These are phyloP conservation scores for Penicillium capsulatum DNA, from an alignment of 2,329 filamentous ascomycete species.

Conservation along the genomic window DNA sequence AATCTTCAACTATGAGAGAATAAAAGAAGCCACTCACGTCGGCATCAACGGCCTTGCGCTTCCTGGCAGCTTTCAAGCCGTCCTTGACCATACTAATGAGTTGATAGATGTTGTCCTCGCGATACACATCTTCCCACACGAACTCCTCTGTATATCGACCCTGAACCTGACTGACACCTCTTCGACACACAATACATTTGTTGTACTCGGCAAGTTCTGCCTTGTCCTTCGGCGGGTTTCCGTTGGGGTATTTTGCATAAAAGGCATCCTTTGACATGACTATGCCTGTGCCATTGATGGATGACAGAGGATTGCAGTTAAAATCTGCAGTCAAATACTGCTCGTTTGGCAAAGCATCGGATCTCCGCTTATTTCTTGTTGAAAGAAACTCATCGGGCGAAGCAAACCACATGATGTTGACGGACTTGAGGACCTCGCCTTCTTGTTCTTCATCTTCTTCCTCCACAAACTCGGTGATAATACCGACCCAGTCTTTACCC, in stretches of 20 bases:
- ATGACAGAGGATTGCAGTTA: conserved; percentile 79
- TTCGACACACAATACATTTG: conserved; percentile 83
- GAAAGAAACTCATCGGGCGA: conserved; percentile 84
- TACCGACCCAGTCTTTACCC: conserved; percentile 86
- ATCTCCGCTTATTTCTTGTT: conserved; percentile 75
- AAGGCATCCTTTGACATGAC: conserved; percentile 72
- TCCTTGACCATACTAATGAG: conserved; percentile 65
- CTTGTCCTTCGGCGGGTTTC: conserved; percentile 63
- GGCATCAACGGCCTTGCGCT: conserved; percentile 40
- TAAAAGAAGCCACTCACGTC: conserved; percentile 29
- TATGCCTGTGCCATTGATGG: conserved; percentile 83
- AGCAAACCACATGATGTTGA: conserved; percentile 88
- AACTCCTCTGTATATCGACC: conserved; percentile 92
- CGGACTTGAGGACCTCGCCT: conserved; percentile 57
- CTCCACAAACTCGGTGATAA: conserved; percentile 77
- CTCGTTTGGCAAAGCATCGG: conserved; percentile 80
- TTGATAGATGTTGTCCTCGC: conserved; percentile 59
- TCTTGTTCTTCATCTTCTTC: conserved; percentile 64
- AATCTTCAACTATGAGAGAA: too few species aligned
- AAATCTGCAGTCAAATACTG: conserved; percentile 84
- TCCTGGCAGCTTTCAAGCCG: conserved; percentile 62
- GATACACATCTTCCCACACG: conserved; percentile 80
- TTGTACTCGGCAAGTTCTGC: conserved; percentile 64
- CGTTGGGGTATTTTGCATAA: conserved; percentile 64
- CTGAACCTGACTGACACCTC: conserved; percentile 84